Percentiles rank a stretch among this genome's conserved stretches.
Evolutionary conservation across 352 stramenopile genomes (phyloP).

Genomic region (Elongisporangium prolatum): DNA sequence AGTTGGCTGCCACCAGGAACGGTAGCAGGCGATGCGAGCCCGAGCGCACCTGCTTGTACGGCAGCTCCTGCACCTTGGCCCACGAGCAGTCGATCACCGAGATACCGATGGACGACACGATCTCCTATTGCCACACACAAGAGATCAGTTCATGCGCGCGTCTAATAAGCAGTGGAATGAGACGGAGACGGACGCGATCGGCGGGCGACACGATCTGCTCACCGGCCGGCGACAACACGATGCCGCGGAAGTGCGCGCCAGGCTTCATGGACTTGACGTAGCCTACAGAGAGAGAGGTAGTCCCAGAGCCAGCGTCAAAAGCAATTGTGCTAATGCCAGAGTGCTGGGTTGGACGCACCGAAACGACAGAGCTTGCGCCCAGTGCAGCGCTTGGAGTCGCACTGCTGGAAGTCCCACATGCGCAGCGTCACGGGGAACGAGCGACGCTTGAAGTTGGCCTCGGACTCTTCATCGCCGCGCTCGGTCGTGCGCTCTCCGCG

Average conservation of each 20-base stretch:
- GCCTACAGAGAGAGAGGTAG: conserved; percentile 11
- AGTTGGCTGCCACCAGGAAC: conserved; percentile 98
- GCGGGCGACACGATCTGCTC: conserved; percentile 88
- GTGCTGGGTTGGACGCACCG: conserved; percentile 27
- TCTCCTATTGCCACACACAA: conserved; percentile 16
- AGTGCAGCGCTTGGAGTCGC: conserved; percentile 93
- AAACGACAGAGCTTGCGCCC: conserved; percentile 91
- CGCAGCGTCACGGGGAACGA: conserved; percentile 80
- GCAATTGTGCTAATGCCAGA: neutral
- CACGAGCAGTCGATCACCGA: conserved; percentile 98
- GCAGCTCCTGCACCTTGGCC: conserved; percentile 94
- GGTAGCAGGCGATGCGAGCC: conserved; percentile 95
- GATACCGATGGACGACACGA: conserved; percentile 84
- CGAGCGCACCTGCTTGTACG: conserved; percentile 92
- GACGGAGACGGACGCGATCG: conserved; percentile 46
- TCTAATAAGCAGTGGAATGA: neutral
- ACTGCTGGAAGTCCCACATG: conserved; percentile 97
- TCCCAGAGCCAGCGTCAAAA: too few species aligned
- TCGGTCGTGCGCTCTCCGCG: conserved; percentile 10
- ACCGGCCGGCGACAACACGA: conserved; percentile 92
- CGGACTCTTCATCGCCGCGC: conserved; percentile 59
- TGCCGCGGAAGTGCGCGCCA: conserved; percentile 90
- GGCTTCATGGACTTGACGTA: conserved; percentile 92
- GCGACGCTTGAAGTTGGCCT: conserved; percentile 57
- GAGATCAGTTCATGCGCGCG: neutral